Evolutionary conservation across 768 basidiomycete species (phyloP), one percentile per base, ranked within the genome.

Genomic region (Boletus rubescentipes): DNA sequence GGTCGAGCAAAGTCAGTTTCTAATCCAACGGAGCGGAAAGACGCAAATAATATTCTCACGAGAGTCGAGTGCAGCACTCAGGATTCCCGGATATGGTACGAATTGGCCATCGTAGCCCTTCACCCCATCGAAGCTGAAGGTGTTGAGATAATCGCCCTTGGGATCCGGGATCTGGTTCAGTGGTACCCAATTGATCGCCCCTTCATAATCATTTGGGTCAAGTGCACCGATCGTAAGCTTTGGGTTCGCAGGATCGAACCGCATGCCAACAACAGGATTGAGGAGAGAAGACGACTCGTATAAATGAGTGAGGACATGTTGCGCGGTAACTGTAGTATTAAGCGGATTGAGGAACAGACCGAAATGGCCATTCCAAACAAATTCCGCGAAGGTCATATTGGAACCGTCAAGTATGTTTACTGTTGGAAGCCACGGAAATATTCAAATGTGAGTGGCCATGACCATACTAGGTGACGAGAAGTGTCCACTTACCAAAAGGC

Each of bases 191-290:
- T 69, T 69, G 30, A 69, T 67, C 14, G 58, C 60, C 30, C 67
- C 67, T 52, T 70, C 69, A 30, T 69, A 69, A 42, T 69, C 67
- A 10, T 59, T 61, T 9, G 62, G 67, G 38, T 69, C 67, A 3
- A 69, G 67, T 7, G 69, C 69, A 2, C 67, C 67, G n/a, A 69
- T 66, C 9, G 69, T 69, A 10, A 69, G 21, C 44, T 64, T 69
- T 14, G 67, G 67, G n/a, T 65, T 67, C 11, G 15, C 37, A 31
- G 67, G 59, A 46, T 69, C 64, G 26, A 69, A 68, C 9, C 66
- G 58, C 62, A 69, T 61, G 15, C 67, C 69, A 9, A 69, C 23
- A 11, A 69, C 69, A 20, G 67, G 67, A 31, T 70, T 69, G 41
- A 69, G 68, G 14, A 68, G 58, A 31, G 62, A 60, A 10, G 58